A percentile compares a stretch with the other conserved stretches of the same genome.
These are phyloP conservation scores for Ceratocystis colombiana DNA, from an alignment of 2,329 filamentous ascomycete species.

Conservation along the genomic window DNA sequence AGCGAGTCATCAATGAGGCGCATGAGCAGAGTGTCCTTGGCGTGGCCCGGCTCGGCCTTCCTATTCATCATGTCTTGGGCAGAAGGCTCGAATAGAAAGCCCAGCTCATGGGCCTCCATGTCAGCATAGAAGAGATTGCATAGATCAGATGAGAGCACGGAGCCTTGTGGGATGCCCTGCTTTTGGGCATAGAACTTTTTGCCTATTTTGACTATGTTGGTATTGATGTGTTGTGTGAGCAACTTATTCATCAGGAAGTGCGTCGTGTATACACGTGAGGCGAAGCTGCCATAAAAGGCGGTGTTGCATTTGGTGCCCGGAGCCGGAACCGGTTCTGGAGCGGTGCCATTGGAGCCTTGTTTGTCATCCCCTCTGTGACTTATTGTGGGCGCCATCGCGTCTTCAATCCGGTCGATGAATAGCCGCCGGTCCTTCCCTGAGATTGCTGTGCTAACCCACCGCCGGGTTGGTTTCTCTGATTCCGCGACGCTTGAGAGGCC, in stretches of 20 bases:
- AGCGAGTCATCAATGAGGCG: slow-evolving; percentile 65
- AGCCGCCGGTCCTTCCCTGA: slow-evolving; percentile 35
- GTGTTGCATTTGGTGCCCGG: slow-evolving; percentile 48
- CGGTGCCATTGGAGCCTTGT: slow-evolving; percentile 25
- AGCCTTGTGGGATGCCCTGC: slow-evolving; percentile 85
- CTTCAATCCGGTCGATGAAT: slow-evolving; percentile 40
- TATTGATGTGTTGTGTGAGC: slow-evolving; percentile 66
- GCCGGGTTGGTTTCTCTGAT: slow-evolving; percentile 35
- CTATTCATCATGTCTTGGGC: neutral
- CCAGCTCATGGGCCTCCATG: slow-evolving; percentile 59
- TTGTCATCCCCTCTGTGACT: neutral
- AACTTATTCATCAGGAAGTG: slow-evolving; percentile 53
- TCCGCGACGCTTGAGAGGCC: slow-evolving; percentile 24
- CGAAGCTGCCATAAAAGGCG: slow-evolving; percentile 63
- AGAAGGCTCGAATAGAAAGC: slow-evolving; percentile 44
- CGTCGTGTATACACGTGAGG: slow-evolving; percentile 47
- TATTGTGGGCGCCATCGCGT: neutral
- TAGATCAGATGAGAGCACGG: slow-evolving; percentile 71
- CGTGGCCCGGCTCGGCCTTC: neutral
- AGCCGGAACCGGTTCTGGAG: neutral
- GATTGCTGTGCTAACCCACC: slow-evolving; percentile 46
- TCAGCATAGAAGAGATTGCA: slow-evolving; percentile 96
- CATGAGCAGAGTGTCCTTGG: slow-evolving; percentile 10
- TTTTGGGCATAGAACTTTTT: slow-evolving; percentile 83
- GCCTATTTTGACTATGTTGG: slow-evolving; percentile 79